Percentiles rank a stretch among this genome's conserved stretches.
Evolutionary conservation across 2,329 filamentous ascomycete genomes (phyloP).

Genomic region (Hymenotorrendiella dingleyae): DNA sequence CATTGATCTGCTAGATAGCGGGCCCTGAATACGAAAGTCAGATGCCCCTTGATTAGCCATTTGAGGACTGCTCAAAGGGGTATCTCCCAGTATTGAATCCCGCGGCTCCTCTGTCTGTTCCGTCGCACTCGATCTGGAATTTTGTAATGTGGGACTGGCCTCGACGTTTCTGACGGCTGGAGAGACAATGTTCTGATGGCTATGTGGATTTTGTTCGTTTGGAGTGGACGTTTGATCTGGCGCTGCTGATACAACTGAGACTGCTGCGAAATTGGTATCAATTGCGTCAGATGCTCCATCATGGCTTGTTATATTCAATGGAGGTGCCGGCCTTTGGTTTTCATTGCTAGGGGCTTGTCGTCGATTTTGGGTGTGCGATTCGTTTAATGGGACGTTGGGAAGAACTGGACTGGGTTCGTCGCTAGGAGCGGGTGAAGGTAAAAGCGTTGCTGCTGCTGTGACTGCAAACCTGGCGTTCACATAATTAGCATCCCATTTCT

Average conservation of each 20-base stretch:
- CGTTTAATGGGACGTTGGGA: slow-evolving; percentile 31
- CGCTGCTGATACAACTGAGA: no score
- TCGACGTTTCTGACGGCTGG: no score
- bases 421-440: slow-evolving; percentile 59
- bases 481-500: not conserved
- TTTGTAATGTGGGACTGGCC: no score
- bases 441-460: no score
- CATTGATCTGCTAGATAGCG: not conserved
- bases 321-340: slow-evolving; percentile 1
- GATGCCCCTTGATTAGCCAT: not conserved
- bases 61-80: not conserved
- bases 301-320: no score
- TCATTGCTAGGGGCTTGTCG: slow-evolving; percentile 3
- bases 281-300: no score
- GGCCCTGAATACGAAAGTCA: not conserved
- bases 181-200: no score
- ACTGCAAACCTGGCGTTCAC: slow-evolving; percentile 18
- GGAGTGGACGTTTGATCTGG: no score
- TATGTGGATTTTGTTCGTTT: no score
- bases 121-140: not conserved
- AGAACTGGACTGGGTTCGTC: slow-evolving; percentile 49
- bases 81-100: not conserved
- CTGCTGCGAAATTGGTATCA: no score
- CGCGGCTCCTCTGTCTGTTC: not conserved
- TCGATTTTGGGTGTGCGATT: slow-evolving; percentile 7